Evolutionary conservation across 2,329 filamentous ascomycete genomes (phyloP), one percentile per base, ranked within the genome.

Genomic region (Aspergillus ochraceus): DNA sequence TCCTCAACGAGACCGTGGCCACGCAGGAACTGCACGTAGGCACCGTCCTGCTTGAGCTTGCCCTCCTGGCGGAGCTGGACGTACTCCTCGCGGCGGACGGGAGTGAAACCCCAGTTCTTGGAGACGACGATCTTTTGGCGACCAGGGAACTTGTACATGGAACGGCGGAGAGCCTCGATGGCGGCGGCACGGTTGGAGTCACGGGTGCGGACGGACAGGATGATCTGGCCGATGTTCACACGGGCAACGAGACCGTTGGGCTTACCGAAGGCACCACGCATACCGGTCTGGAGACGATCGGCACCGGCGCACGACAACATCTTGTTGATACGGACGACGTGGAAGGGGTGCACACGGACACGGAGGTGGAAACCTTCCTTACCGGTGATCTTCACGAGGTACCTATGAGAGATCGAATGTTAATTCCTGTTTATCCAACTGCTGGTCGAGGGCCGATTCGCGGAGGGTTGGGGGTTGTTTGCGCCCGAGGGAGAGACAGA

Each of bases 241-340:
- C 95, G 95, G 81, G 95, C 95, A 78, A 99, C 95, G 77, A 88
- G 90, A 80, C 95, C 95, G 88, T 98, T 96, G 82, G 95, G 95
- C 90, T 99, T 99, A 80, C 95, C 95, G 89, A 92, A 99, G 75
- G 95, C 95, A 89, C 95, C 95, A 90, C 95, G 94, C 95, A 99
- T 99, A 87, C 95, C 95, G 74, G 95, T 99, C 85, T 99, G 95
- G 83, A 99, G 87, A 90, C 95, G 92, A 98, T 99, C 95, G 89
- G 95, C 95, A 88, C 95, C 95, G 78, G 95, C 95, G 83, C 95
- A 99, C 80, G 95, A 98, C 92, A 99, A 94, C 95, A 99, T 99
- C 91, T 99, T 99, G 92, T 99, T 99, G 93, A 99, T 99, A 84
- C 95, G 95, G 87, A 99, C 90, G 84, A 99, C 95, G 88, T 99